Percentiles rank a stretch among this genome's conserved stretches.
These are phyloP conservation scores for Rosa multiflora DNA, from an alignment of 306 rosid species.

Conservation along the genomic window DNA sequence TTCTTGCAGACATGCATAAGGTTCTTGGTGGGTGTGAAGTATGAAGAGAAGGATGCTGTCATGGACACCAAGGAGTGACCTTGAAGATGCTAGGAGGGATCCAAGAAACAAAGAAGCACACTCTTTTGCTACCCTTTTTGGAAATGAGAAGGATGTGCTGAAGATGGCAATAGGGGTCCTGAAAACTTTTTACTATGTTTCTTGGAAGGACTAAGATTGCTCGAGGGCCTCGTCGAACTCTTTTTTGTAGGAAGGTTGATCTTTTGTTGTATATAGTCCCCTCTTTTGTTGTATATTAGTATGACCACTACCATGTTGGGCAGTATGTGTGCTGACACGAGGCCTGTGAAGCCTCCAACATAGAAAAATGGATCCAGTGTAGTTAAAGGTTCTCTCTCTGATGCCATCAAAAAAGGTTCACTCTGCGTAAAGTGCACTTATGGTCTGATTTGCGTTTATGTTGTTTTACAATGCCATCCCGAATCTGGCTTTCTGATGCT, in stretches of 20 bases:
- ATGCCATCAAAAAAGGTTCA: no score
- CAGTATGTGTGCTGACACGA: neutral
- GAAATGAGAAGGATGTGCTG: neutral
- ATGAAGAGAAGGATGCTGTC: conserved; percentile 54
- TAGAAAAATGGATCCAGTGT: neutral
- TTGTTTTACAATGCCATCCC: no score
- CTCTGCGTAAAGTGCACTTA: no score
- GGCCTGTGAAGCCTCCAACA: neutral
- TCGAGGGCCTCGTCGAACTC: neutral
- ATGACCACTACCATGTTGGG: neutral
- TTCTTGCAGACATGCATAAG: conserved; percentile 56
- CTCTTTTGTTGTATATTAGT: neutral
- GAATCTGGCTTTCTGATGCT: no score
- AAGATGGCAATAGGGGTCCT: neutral
- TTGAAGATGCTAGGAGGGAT: neutral
- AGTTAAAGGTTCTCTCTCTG: neutral
- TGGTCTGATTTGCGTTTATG: no score
- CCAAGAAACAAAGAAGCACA: neutral
- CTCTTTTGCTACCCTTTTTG: neutral
- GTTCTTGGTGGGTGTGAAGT: conserved; percentile 76
- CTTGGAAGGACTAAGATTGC: neutral
- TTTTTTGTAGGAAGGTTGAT: neutral
- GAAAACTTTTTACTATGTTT: neutral
- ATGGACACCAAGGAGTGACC: conserved; percentile 30
- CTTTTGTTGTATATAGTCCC: conserved; percentile 7